phyloP scores from a whole-genome alignment of 805 yeast genomes.

The Zygoascus flipseniorum region DNA sequence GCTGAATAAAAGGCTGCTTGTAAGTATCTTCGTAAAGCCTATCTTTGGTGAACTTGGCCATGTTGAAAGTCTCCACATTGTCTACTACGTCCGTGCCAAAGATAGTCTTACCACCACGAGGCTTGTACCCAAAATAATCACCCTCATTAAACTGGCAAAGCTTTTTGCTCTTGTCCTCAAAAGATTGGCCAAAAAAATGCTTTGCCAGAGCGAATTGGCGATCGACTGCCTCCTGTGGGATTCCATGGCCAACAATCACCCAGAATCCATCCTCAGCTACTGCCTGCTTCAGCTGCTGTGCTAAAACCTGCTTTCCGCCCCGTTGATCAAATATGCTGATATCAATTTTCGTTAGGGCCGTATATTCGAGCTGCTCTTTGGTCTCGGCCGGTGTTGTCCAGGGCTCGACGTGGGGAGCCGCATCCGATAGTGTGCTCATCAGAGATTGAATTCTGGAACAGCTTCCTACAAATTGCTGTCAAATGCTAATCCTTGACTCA shows the following conservation, averaged over 20 bases:
- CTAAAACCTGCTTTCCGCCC: constrained; percentile 7
- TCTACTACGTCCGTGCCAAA: constrained; percentile 9
- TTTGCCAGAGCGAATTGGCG: constrained; percentile 11
- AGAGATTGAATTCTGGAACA: neutral
- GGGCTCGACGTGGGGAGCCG: neutral
- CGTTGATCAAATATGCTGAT: constrained; percentile 8
- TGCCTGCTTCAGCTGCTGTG: constrained; percentile 6
- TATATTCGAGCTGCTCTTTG: constrained; percentile 11
- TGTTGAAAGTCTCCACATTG: constrained; percentile 11
- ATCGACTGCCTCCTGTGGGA: constrained; percentile 8
- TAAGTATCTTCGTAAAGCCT: constrained; percentile 1
- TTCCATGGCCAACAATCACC: constrained; percentile 12
- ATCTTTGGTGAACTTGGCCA: constrained; percentile 12
- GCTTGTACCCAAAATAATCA: constrained; percentile 12
- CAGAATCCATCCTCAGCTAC: constrained; percentile 11
- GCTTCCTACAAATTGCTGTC: too few species aligned
- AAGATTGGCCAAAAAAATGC: constrained; percentile 8
- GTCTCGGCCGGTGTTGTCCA: constrained; percentile 4
- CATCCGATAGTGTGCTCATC: neutral
- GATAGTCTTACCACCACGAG: neutral
- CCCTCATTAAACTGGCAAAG: constrained; percentile 10
- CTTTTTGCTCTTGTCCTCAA: constrained; percentile 6
- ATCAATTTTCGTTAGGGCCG: constrained; percentile 11
- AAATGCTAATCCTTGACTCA: too few species aligned
- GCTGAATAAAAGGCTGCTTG: constrained; percentile 1